These are phyloP conservation scores for Penicillium digitatum DNA, from an alignment of 2,329 filamentous ascomycete species.

Conservation along the genomic window DNA sequence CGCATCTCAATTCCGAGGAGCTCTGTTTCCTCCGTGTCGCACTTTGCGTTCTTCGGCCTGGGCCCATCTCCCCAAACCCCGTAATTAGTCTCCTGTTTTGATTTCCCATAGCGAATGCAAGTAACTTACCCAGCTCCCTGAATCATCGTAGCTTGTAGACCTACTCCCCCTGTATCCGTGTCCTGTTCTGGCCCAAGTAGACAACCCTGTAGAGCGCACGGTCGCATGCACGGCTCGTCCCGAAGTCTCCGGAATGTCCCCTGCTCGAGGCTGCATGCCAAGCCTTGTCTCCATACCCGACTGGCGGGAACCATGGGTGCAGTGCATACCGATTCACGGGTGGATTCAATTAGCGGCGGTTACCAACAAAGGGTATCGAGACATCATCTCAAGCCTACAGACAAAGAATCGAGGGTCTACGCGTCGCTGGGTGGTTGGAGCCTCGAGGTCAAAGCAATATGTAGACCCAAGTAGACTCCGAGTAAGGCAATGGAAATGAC, in stretches of 20 bases:
- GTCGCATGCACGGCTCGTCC: background rate
- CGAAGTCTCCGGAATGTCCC: background rate
- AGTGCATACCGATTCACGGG: slow-evolving; percentile 1
- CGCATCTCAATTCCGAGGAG: background rate
- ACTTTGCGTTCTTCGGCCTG: background rate
- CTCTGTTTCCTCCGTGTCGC: background rate
- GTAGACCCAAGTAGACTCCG: no score
- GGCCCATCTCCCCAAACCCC: background rate
- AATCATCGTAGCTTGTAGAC: background rate
- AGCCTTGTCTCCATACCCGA: background rate
- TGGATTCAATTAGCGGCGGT: background rate
- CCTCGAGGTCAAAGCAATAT: background rate
- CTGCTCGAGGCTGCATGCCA: background rate
- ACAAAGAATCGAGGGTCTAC: background rate
- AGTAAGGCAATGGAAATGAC: background rate
- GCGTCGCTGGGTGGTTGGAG: background rate
- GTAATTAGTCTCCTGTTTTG: slow-evolving; percentile 5
- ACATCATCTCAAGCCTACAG: slow-evolving; percentile 3
- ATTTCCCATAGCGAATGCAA: slow-evolving; percentile 9
- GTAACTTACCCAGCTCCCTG: background rate
- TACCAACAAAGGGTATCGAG: slow-evolving; percentile 5
- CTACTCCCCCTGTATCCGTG: background rate
- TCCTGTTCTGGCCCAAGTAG: background rate
- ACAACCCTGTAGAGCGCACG: background rate
- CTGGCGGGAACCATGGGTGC: background rate